Base-by-base conservation (phyloP, 108 stramenopile genomes). In the Aureococcus anophagefferens region DNA sequence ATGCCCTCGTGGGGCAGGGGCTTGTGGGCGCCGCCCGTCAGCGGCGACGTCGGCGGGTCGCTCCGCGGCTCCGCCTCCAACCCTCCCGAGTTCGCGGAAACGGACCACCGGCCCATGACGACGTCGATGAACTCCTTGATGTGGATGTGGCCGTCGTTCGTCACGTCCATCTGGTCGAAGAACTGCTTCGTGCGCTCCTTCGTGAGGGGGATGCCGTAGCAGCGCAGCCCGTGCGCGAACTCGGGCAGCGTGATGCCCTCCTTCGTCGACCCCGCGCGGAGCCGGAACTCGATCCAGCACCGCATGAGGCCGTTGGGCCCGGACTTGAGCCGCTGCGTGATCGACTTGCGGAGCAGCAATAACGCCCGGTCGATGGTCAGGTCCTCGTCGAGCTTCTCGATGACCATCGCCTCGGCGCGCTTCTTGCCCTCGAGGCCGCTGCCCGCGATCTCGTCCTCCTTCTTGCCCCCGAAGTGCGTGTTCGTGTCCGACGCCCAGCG, bases 121-220 rank as follows among this genome's bases (percentile, higher is more conserved):
- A 65, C 16, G 32, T 72, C 64, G 40, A 72, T 37, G 64, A 72
- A 72, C 64, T 72, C 71, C 71, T 29, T 25, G 36, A 64, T 64
- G 0, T 65, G 63, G 30, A 72, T 65, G 32, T 36, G 28, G 33
- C 63, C 71, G 36, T 72, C 71, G 33, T 33, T 16, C 18, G n/a
- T 28, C 17, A 13, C 29, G 64, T 72, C 71, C 28, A 72, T 64
- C 14, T 35, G 62, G 15, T n/a, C 63, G 29, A 72, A 72, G 28
- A 72, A 31, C 64, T 72, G 35, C 17, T 59, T 28, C 1, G 51
- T 25, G 17, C 25, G 17, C 0, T 3, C 17, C 51, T 3, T 1
- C 21, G 17, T 18, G 21, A 59, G 51, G 7, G 14, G 14, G 51
- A 59, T 59, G 51, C 51, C 51, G 25, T 59, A 59, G 51, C 1